Evolutionary conservation across 2,329 filamentous ascomycete species (phyloP).

Genomic region (Blastomyces gilchristii): DNA sequence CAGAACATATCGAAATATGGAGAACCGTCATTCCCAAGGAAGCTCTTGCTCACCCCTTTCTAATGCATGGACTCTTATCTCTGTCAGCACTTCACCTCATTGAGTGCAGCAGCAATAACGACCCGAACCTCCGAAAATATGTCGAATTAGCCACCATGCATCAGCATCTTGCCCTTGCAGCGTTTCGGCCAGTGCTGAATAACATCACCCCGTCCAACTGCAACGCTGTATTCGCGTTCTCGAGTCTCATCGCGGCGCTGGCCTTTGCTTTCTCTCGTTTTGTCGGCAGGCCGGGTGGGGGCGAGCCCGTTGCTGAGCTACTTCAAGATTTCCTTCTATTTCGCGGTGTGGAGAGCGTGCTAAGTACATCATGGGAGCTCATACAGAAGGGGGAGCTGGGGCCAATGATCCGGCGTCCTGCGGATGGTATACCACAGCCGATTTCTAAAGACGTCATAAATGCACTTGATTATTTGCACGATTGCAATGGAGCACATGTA

Average conservation of each 20-base stretch:
- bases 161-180: conserved; percentile 19
- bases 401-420: conserved; percentile 15
- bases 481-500: conserved; percentile 16
- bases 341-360: conserved; percentile 22
- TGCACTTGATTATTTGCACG: conserved; percentile 16
- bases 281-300: conserved; percentile 13
- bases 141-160: conserved; percentile 22
- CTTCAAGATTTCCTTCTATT: conserved; percentile 22
- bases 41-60: conserved; percentile 19
- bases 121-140: conserved; percentile 19
- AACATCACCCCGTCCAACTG: conserved; percentile 24
- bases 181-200: conserved; percentile 21
- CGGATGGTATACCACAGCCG: conserved; percentile 11
- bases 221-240: conserved; percentile 26
- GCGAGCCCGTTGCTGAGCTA: conserved; percentile 20
- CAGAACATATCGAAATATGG: conserved; percentile 18
- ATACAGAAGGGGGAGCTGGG: conserved; percentile 19
- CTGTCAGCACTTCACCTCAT: conserved; percentile 21
- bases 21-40: conserved; percentile 19
- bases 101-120: conserved; percentile 20
- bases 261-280: conserved; percentile 22
- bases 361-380: conserved; percentile 18
- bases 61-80: conserved; percentile 23
- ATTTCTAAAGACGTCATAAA: conserved; percentile 17
- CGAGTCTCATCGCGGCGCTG: conserved; percentile 23